Base-by-base conservation (phyloP, 2,329 filamentous ascomycete genomes). In the Pseudocercospora pini-densiflorae region DNA sequence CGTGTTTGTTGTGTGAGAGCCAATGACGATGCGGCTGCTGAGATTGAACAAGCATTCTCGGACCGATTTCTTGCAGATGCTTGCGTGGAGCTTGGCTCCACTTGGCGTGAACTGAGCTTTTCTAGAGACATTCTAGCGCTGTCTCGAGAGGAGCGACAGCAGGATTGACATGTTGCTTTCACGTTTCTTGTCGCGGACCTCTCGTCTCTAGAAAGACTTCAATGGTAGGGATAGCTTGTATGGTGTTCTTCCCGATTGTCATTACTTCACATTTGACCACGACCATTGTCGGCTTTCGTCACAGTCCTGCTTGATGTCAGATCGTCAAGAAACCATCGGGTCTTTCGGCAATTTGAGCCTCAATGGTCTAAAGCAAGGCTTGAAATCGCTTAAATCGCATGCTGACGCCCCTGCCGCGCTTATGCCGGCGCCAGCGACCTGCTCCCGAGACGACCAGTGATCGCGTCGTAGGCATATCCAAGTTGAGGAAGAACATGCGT, bases 11-110 rank as follows among this genome's bases (percentile, higher is more conserved):
- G 64, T 33, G 5, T 59, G 40, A 53, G 47, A 62, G 64, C 64
- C 64, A 66, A 66, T 66, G 21, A 63, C 23, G 54, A 58, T 45
- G 64, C 59, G 64, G 64, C 61, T 59, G 57, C 36, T 53, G 61
- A 29, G 21, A 60, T 43, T 31, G 33, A 49, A 64, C 57, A 65
- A 65, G 63, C 63, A 63, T 60, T 63, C 19, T 59, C 64, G 60
- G 64, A 23, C 60, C 64, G 64, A 66, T 59, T 62, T 51, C 53
- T 57, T 65, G 63, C 51, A 49, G 19, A n/a, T 54, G 59, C 49
- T 65, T 62, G 54, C 10, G 54, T 62, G 63, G 58, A 63, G 64
- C 61, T 63, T 63, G 47, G 40, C 53, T 63, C 54, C 60, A 63
- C 55, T 49, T 63, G 61, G 61, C 61, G 23, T 24, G 47, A 12